Conservation (phyloP, 148 eudicot species). For the Rhododendron vialii region DNA sequence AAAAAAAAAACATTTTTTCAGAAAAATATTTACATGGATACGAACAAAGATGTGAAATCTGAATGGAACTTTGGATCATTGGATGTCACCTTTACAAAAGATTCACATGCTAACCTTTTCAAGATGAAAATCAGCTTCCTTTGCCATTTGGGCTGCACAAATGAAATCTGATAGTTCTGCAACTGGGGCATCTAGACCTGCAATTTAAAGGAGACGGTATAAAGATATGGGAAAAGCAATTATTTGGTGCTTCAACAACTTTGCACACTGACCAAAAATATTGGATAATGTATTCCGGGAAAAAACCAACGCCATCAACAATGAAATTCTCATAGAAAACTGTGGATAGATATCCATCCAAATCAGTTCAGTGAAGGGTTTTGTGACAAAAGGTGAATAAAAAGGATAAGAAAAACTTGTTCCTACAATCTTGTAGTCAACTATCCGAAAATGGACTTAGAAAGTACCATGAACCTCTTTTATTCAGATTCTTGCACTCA, state of each 20-base stretch:
- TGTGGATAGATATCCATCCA: neutral
- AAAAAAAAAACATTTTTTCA: neutral
- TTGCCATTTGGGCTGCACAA: constrained; percentile 65
- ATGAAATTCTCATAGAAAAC: neutral
- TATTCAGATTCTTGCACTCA: neutral
- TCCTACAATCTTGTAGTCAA: neutral
- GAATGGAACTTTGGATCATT: neutral
- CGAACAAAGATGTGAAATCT: neutral
- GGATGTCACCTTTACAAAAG: neutral
- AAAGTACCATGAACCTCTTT: neutral
- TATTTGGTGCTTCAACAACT: neutral
- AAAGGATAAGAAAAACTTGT: neutral
- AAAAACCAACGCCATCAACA: neutral
- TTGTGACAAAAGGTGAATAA: neutral
- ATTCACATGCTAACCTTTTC: neutral
- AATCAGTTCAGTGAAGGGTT: neutral
- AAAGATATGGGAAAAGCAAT: neutral
- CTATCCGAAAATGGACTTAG: neutral
- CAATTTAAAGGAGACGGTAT: neutral
- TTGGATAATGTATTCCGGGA: neutral
- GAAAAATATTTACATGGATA: neutral
- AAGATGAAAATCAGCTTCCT: constrained; percentile 39
- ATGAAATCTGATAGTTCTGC: constrained; percentile 59
- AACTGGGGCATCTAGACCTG: constrained; percentile 61
- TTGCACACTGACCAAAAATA: neutral